phyloP scores from a whole-genome alignment of 495 filamentous ascomycete genomes.

The Hyaloscypha finlandica region DNA sequence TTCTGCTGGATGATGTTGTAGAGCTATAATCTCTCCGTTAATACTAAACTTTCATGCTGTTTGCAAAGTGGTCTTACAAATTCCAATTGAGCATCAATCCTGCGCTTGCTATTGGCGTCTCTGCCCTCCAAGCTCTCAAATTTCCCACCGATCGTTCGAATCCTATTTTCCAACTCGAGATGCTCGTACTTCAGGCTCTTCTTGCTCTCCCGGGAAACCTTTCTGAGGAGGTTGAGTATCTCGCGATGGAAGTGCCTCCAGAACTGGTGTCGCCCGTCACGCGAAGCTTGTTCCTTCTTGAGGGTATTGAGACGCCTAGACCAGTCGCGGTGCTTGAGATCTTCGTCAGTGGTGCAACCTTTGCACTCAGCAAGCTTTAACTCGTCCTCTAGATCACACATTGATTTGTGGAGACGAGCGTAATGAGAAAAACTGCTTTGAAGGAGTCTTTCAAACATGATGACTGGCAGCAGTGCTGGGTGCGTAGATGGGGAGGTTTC shows the following conservation, averaged over 20 bases:
- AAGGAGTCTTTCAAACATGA: slow-evolving; percentile 10
- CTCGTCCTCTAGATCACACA: not conserved
- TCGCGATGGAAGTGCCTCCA: not conserved
- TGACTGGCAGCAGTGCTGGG: slow-evolving; percentile 1
- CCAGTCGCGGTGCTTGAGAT: not conserved
- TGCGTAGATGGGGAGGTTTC: slow-evolving; percentile 7
- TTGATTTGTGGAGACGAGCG: not conserved
- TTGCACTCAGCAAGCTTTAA: not conserved
- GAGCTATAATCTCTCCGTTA: not conserved
- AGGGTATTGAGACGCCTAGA: not conserved
- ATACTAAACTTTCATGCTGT: not conserved
- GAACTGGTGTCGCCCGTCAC: slow-evolving; percentile 5
- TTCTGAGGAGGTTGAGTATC: not conserved
- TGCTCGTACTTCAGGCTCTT: not conserved
- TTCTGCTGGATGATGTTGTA: not conserved
- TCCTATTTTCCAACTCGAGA: not conserved
- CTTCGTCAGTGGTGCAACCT: not conserved
- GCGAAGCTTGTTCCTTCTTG: slow-evolving; percentile 1
- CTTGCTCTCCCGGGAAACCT: not conserved
- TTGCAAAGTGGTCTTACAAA: not conserved
- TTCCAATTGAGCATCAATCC: slow-evolving; percentile 1
- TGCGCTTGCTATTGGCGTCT: slow-evolving; percentile 1
- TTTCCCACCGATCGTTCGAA: not conserved
- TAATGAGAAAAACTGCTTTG: slow-evolving; percentile 6
- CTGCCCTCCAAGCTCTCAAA: not conserved